Percentiles rank a stretch among this genome's conserved stretches.
phyloP scores from a whole-genome alignment of 441 rosid species.

The Croton setiger region DNA sequence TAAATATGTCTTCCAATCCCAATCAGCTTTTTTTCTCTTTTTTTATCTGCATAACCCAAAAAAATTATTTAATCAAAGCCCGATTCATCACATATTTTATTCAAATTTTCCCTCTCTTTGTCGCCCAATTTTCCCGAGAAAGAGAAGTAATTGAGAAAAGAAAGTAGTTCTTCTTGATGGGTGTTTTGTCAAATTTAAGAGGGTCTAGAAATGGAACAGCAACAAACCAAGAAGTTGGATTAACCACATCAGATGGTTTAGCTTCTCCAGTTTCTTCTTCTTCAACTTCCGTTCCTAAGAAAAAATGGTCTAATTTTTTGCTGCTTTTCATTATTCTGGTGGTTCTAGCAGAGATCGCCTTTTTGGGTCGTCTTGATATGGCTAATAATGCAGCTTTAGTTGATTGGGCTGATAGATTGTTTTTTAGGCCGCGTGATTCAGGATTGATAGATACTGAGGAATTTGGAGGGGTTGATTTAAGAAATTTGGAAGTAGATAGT shows the following conservation, averaged over 20 bases:
- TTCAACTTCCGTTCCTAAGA: constrained; percentile 27
- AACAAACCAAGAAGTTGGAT: constrained; percentile 33
- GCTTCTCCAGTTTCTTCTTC: constrained; percentile 28
- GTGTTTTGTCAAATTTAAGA: constrained; percentile 48
- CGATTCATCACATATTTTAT: background rate
- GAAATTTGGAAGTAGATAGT: constrained; percentile 27
- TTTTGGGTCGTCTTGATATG: constrained; percentile 82
- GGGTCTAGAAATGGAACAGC: constrained; percentile 39
- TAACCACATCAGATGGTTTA: constrained; percentile 29
- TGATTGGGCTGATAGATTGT: constrained; percentile 40
- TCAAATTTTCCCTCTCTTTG: background rate
- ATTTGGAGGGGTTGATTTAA: constrained; percentile 11
- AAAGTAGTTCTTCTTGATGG: constrained; percentile 36
- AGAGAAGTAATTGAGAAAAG: background rate
- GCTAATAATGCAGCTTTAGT: constrained; percentile 55
- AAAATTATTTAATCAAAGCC: background rate
- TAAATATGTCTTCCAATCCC: background rate
- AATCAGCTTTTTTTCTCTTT: background rate
- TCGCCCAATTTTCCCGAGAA: background rate
- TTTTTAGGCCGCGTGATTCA: constrained; percentile 16
- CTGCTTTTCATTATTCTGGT: constrained; percentile 64
- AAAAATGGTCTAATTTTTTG: constrained; percentile 52
- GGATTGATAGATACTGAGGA: constrained; percentile 9
- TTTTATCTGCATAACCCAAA: background rate
- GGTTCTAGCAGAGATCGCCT: constrained; percentile 68